A percentile compares a stretch with the other conserved stretches of the same genome.
Conservation (phyloP, 352 stramenopile genomes). For the Vaucheria bursata region DNA sequence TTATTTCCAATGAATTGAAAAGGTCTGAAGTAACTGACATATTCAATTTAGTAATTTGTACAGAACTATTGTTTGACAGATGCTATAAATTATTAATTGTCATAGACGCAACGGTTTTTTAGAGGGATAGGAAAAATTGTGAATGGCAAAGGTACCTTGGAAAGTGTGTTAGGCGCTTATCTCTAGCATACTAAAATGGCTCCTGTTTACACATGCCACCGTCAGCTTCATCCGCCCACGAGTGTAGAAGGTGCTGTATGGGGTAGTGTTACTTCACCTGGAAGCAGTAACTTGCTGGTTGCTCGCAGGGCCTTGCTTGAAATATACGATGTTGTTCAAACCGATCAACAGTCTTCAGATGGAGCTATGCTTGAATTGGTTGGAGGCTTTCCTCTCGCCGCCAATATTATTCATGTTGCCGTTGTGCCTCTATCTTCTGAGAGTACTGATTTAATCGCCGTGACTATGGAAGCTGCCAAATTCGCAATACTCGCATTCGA, state of each 20-base stretch:
- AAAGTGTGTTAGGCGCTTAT: too few relatives aligned
- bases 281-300: conserved; percentile 22
- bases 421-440: too few relatives aligned
- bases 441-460: conserved; percentile 28
- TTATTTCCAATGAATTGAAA: too few relatives aligned
- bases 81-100: too few relatives aligned
- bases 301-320: conserved; percentile 30
- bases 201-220: conserved; percentile 37
- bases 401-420: conserved; percentile 22
- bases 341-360: not conserved
- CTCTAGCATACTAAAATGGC: too few relatives aligned
- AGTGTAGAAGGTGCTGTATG: conserved; percentile 31
- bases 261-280: conserved; percentile 22
- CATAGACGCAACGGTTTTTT: too few relatives aligned
- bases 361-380: conserved; percentile 20
- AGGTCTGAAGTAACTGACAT: too few relatives aligned
- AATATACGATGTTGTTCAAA: conserved; percentile 23
- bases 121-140: too few relatives aligned
- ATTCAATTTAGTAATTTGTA: too few relatives aligned
- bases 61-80: too few relatives aligned
- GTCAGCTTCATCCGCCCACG: conserved; percentile 37
- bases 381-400: conserved; percentile 27
- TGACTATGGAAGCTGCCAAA: conserved; percentile 27
- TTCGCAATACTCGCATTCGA: conserved; percentile 32
- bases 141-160: too few relatives aligned